These are phyloP conservation scores for Magnaporthiopsis rhizophila DNA, from an alignment of 2,329 filamentous ascomycete species.

Conservation along the genomic window DNA sequence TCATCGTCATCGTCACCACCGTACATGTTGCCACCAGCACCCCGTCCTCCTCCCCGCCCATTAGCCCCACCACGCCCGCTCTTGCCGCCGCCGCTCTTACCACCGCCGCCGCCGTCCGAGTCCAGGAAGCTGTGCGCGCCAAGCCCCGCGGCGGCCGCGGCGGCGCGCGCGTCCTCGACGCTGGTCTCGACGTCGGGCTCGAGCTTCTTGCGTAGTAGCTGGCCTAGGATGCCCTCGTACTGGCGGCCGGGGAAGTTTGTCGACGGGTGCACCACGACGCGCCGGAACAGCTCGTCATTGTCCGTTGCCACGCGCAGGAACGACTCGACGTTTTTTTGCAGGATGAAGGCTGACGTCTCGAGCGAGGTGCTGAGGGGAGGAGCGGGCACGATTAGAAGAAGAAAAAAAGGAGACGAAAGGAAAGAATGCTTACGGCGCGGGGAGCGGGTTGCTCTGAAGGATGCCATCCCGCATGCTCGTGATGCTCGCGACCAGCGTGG, in stretches of 20 bases:
- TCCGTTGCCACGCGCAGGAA: slow-evolving; percentile 58
- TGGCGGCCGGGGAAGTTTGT: slow-evolving; percentile 66
- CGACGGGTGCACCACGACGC: slow-evolving; percentile 66
- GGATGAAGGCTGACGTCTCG: slow-evolving; percentile 62
- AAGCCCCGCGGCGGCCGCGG: slow-evolving; percentile 26
- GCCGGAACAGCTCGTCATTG: slow-evolving; percentile 59
- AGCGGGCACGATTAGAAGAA: too few species aligned
- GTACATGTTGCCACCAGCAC: slow-evolving; percentile 27
- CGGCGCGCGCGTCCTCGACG: slow-evolving; percentile 54
- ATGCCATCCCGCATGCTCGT: slow-evolving; percentile 55
- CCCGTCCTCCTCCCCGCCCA: slow-evolving; percentile 14
- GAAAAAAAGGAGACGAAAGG: neutral
- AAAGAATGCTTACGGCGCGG: slow-evolving; percentile 46
- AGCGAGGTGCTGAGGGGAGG: slow-evolving; percentile 51
- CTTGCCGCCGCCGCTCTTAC: slow-evolving; percentile 12
- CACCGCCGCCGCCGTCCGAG: slow-evolving; percentile 14
- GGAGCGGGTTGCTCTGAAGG: slow-evolving; percentile 55
- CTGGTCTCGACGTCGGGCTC: slow-evolving; percentile 70
- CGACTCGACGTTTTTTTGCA: slow-evolving; percentile 61
- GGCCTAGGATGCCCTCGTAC: slow-evolving; percentile 56
- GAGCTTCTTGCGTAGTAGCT: slow-evolving; percentile 74
- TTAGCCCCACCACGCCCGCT: slow-evolving; percentile 8
- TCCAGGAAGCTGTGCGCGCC: slow-evolving; percentile 20
- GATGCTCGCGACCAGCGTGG: slow-evolving; percentile 61
- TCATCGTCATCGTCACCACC: slow-evolving; percentile 14